Evolutionary conservation across 2,329 filamentous ascomycete species (phyloP), one percentile per base, ranked within the genome.

Genomic region (Aspergillus hiratsukae): DNA sequence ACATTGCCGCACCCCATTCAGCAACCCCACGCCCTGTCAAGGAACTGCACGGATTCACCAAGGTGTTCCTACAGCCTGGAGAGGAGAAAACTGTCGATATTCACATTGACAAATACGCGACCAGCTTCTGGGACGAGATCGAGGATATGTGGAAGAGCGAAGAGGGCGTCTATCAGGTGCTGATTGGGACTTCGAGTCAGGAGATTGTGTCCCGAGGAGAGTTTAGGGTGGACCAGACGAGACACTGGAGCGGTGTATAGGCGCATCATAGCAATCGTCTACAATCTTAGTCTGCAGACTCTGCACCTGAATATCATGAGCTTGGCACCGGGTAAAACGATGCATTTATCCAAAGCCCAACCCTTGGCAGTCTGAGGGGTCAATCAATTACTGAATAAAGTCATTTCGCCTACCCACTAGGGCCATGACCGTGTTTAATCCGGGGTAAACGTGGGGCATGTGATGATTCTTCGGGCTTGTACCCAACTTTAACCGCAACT

Each of bases 21-120:
- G 63, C 69, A 27, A 71, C 66, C 14, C 56, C 60, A 0, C 72
- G 78, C 9, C 74, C 78, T 5, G 59, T 61, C 28, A 77, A 76
- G 62, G 76, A 79, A 57, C 64, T 80, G 21, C 76, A 78, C 51
- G 76, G 75, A 3, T 80, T 80, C 55, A 60, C 70, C 21, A 80
- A 79, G 56, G 72, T 77, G 9, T 64, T 69, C 25, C 61, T 79
- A 11, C 64, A 73, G 37, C 63, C 73, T 0, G 72, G 74, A 2
- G 70, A 74, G 49, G 71, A 66, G 51, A 66, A 64, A 40, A 62
- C 59, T 3, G 71, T 69, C 1, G 57, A 63, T 28, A 65, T 76
- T 3, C 56, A 52, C 23, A 29, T 77, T 11, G 71, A 75, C 53
- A 57, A 65, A 35, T 67, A 73, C 29, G 74, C 73, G 11, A 72